Percentiles rank a stretch among this genome's conserved stretches.
Conservation (phyloP, 2,329 filamentous ascomycete genomes). For the Pseudogymnoascus sp. region DNA sequence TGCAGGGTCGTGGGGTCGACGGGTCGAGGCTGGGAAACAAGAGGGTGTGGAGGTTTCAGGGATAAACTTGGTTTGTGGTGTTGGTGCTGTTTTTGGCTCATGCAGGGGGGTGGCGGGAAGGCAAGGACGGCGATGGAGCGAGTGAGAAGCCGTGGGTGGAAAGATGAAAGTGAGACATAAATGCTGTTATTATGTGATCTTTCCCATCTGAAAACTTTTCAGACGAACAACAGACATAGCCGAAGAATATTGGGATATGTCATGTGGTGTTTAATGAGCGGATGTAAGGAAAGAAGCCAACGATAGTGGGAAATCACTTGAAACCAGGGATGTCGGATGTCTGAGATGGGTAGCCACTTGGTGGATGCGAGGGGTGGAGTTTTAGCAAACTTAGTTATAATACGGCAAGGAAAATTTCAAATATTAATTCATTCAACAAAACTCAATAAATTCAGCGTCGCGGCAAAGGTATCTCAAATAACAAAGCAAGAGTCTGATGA, state of each 20-base stretch:
- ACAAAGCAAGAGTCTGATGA: neutral
- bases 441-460: neutral
- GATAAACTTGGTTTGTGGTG: conserved; percentile 3
- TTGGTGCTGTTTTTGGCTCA: neutral
- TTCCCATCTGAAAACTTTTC: neutral
- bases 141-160: neutral
- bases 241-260: neutral
- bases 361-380: neutral
- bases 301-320: neutral
- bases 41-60: conserved; percentile 2
- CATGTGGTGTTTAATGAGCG: neutral
- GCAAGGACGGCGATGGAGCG: neutral
- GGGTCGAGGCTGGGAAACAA: conserved; percentile 4
- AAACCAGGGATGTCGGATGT: neutral
- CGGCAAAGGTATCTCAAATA: neutral
- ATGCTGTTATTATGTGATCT: neutral
- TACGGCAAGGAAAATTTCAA: neutral
- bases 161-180: neutral
- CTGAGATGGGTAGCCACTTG: neutral
- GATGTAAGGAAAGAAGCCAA: neutral
- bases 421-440: neutral
- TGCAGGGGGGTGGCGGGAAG: conserved; percentile 1
- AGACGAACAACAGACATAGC: neutral
- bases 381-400: neutral
- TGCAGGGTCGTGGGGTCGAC: conserved; percentile 6